These are phyloP conservation scores for Boletus rubescentipes DNA, from an alignment of 768 basidiomycete genomes.

Conservation along the genomic window DNA sequence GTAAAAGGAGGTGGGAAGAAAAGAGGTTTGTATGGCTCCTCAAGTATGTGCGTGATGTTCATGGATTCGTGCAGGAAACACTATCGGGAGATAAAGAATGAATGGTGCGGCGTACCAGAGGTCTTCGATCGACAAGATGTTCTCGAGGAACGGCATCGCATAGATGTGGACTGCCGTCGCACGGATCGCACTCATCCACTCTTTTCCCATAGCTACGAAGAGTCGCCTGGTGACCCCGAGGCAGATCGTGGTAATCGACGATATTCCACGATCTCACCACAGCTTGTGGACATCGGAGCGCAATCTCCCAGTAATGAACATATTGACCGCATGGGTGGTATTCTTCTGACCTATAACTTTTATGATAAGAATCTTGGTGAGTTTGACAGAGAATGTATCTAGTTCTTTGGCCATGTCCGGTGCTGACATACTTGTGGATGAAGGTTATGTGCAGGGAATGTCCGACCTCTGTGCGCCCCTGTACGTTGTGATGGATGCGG, in stretches of 20 bases:
- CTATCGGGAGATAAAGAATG: constrained; percentile 69
- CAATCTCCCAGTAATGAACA: constrained; percentile 91
- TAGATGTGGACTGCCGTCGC: constrained; percentile 95
- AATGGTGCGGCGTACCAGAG: constrained; percentile 84
- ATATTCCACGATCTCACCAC: constrained; percentile 75
- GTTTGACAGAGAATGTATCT: constrained; percentile 24
- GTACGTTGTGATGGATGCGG: constrained; percentile 86
- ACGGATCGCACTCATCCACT: constrained; percentile 94
- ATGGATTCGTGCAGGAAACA: constrained; percentile 45
- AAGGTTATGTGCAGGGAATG: constrained; percentile 99
- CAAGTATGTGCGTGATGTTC: constrained; percentile 2
- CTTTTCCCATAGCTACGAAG: constrained; percentile 55
- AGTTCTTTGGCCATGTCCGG: neutral
- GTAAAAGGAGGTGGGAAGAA: constrained; percentile 57
- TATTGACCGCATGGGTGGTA: constrained; percentile 80
- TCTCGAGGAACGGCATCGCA: constrained; percentile 88
- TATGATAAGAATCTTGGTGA: constrained; percentile 84
- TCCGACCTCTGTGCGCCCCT: constrained; percentile 92
- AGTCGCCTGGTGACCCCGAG: constrained; percentile 46
- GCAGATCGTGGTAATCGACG: constrained; percentile 49
- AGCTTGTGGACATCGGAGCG: constrained; percentile 71
- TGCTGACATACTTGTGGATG: constrained; percentile 18
- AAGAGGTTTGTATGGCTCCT: constrained; percentile 49
- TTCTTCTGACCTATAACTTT: constrained; percentile 89
- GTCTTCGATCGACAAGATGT: constrained; percentile 79